Conservation (phyloP, 345 rosid genomes). For the sweet orange (Citrus sinensis) region DVS_A1.0 CM039161.1:678501-679000, state of each 20-base stretch:
- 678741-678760: not conserved
- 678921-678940: too few species aligned
- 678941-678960: too few species aligned
- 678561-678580: not conserved
- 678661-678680: not conserved
- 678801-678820: not conserved
- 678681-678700: not conserved
- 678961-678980: too few species aligned
- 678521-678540: not conserved
- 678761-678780: not conserved
- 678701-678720: not conserved
- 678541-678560: not conserved
- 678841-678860: not conserved
- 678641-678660: constrained; percentile 10
- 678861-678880: too few species aligned
- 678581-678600: not conserved
- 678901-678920: too few species aligned
- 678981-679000: too few species aligned
- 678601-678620: not conserved
- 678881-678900: too few species aligned
- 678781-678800: too few species aligned
- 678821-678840: not conserved
- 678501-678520: not conserved
- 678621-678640: not conserved
- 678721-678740: not conserved